phyloP scores from a whole-genome alignment of 352 stramenopile genomes.

The Pythium coloratum region DNA sequence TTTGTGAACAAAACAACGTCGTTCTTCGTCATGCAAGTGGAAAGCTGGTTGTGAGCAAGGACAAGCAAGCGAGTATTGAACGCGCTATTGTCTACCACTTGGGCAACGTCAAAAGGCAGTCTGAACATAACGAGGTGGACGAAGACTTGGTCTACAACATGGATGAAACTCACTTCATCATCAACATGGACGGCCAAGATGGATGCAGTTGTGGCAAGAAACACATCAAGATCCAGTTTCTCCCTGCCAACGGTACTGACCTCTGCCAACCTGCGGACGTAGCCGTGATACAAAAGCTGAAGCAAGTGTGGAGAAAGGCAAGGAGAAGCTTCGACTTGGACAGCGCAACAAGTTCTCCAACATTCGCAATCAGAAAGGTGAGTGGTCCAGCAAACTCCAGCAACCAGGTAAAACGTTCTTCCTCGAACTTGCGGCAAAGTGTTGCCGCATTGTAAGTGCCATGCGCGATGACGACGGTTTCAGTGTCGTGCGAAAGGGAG shows the following conservation, averaged over 20 bases:
- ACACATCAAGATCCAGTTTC: not conserved
- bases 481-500: constrained; percentile 23
- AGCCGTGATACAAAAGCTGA: constrained; percentile 15
- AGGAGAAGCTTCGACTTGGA: constrained; percentile 15
- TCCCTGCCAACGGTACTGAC: constrained; percentile 18
- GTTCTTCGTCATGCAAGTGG: too few species aligned
- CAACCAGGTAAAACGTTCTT: constrained; percentile 17
- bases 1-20: too few species aligned
- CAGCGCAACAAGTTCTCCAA: constrained; percentile 1
- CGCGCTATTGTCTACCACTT: constrained; percentile 17
- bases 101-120: constrained; percentile 8
- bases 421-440: constrained; percentile 10
- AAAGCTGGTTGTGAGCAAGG: constrained; percentile 6
- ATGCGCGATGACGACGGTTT: constrained; percentile 18
- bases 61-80: constrained; percentile 21
- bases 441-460: constrained; percentile 11
- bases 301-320: constrained; percentile 3
- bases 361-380: constrained; percentile 9
- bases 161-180: constrained; percentile 25
- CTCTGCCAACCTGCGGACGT: constrained; percentile 18
- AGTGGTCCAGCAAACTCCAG: constrained; percentile 18
- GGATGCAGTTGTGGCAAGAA: not conserved
- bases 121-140: constrained; percentile 7
- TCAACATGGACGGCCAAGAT: constrained; percentile 14
- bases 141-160: constrained; percentile 20